phyloP scores from a whole-genome alignment of 2,329 filamentous ascomycete species.

The Helotiales sp. region DNA sequence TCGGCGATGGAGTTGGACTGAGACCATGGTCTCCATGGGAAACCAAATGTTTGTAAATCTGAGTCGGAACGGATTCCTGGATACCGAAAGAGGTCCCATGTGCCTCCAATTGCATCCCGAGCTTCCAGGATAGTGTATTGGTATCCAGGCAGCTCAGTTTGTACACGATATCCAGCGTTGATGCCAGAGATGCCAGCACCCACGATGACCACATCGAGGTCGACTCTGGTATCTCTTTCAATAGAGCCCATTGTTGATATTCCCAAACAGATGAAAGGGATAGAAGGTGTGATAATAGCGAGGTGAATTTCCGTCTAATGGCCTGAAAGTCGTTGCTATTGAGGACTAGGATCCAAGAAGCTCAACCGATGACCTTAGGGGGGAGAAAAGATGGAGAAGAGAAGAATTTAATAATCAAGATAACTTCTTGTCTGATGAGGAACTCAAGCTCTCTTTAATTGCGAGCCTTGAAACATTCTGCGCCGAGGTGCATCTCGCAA shows the following conservation, averaged over 20 bases:
- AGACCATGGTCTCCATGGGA: slow-evolving; percentile 73
- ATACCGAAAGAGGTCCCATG: slow-evolving; percentile 80
- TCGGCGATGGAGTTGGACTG: slow-evolving; percentile 56
- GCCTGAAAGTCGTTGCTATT: not conserved
- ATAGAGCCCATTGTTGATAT: slow-evolving; percentile 19
- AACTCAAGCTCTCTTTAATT: not conserved
- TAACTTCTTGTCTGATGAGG: not conserved
- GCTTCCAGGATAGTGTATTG: slow-evolving; percentile 72
- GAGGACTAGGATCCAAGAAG: not conserved
- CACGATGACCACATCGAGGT: slow-evolving; percentile 64
- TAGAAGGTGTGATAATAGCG: not conserved
- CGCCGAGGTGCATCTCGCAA: slow-evolving; percentile 5
- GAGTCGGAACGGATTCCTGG: slow-evolving; percentile 72
- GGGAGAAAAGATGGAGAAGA: not conserved
- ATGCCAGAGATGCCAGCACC: slow-evolving; percentile 79
- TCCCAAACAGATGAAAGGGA: not conserved
- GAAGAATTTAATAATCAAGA: not conserved
- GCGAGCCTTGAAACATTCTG: not conserved
- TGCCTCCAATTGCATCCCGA: slow-evolving; percentile 71
- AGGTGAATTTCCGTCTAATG: not conserved
- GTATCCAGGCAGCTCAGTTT: slow-evolving; percentile 57
- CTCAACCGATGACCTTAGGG: not conserved
- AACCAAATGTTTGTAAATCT: slow-evolving; percentile 66
- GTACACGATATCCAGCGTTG: slow-evolving; percentile 74
- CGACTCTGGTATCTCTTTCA: slow-evolving; percentile 1